phyloP scores from a whole-genome alignment of 208 protist species.

The Trypanosoma avium region DNA sequence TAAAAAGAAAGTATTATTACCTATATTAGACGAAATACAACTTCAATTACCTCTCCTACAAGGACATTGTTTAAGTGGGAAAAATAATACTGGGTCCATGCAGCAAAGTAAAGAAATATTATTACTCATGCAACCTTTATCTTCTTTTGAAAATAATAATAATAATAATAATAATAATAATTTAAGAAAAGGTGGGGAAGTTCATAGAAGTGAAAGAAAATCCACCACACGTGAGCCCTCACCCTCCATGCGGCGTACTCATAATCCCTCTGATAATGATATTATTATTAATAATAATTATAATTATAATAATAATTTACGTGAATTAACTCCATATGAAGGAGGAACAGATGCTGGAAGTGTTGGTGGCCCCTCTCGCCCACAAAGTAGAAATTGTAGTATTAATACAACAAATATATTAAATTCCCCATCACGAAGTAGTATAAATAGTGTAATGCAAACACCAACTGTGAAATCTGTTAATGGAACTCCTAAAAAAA shows the following conservation, averaged over 20 bases:
- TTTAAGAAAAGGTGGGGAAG: no score
- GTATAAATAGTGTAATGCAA: not conserved
- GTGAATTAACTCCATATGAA: not conserved
- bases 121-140: not conserved
- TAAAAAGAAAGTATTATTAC: no score
- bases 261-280: slow-evolving; percentile 7
- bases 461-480: no score
- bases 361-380: slow-evolving; percentile 1
- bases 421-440: not conserved
- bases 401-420: not conserved
- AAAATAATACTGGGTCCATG: not conserved
- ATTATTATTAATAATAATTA: not conserved
- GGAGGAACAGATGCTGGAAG: slow-evolving; percentile 2
- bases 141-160: not conserved
- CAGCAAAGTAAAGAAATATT: not conserved
- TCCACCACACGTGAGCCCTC: not conserved
- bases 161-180: no score
- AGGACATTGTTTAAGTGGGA: not conserved
- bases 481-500: no score
- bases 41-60: not conserved
- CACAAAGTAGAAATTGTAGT: not conserved
- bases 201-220: no score
- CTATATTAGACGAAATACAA: not conserved
- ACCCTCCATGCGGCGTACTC: slow-evolving; percentile 13
- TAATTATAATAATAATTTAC: no score